These are phyloP conservation scores for Chrysoporthe deuterocubensis DNA, from an alignment of 2,329 filamentous ascomycete species.

Conservation along the genomic window DNA sequence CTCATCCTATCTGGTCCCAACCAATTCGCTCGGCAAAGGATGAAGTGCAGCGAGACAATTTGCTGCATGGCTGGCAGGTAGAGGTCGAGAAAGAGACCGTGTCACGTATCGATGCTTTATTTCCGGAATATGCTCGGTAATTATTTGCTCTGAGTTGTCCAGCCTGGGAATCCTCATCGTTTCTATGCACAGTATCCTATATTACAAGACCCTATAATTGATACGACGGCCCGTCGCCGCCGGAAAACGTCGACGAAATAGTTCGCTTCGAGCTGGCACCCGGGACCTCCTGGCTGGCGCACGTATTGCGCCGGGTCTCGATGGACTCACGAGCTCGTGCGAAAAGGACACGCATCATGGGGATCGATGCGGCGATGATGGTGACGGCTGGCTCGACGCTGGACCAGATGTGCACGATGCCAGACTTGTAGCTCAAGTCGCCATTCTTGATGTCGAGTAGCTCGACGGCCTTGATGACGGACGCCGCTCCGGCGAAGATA, in stretches of 20 bases:
- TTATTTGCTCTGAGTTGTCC: too few species aligned
- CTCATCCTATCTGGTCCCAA: too few species aligned
- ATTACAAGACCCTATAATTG: neutral
- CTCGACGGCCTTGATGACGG: constrained; percentile 5
- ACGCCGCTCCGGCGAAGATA: constrained; percentile 5
- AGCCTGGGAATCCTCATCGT: neutral
- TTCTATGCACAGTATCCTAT: neutral
- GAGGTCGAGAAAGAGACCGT: too few species aligned
- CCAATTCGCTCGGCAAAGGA: too few species aligned
- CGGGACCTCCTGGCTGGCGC: too few species aligned
- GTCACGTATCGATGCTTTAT: too few species aligned
- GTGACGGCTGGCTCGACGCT: constrained; percentile 8
- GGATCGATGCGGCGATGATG: constrained; percentile 11
- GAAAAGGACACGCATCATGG: constrained; percentile 4
- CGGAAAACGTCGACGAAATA: neutral
- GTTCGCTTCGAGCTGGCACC: neutral
- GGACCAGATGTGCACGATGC: constrained; percentile 7
- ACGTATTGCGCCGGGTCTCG: too few species aligned
- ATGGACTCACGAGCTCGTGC: neutral
- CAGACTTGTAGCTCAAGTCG: neutral
- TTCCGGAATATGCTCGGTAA: too few species aligned
- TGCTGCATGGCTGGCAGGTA: too few species aligned
- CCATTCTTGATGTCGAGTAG: neutral
- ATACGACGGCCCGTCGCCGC: neutral
- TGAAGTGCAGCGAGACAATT: too few species aligned